Base-by-base conservation (phyloP, 495 filamentous ascomycete species). In the Hypoxylon lienhwacheense region DNA sequence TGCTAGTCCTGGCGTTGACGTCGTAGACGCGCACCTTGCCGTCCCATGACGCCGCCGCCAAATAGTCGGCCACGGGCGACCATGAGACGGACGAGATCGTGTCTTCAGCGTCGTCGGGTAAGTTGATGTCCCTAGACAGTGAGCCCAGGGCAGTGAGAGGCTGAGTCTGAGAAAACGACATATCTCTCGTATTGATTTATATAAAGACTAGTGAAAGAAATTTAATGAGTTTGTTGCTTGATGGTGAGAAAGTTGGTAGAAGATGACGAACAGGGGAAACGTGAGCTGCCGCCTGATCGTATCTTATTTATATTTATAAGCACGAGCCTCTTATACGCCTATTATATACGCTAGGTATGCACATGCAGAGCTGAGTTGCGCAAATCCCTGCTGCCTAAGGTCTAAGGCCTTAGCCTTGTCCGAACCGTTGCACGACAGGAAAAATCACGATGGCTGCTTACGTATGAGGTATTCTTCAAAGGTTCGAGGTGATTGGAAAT, bases 21-120 rank as follows among this genome's bases (percentile, higher is more conserved):
- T 95, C 87, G 73, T 95, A 96, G 59, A 95, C 87, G 56, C 88
- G 86, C 48, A 92, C 87, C 63, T 90, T 91, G 70, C 90, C 90
- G 70, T 96, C 91, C 90, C 90, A 96, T 36, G 87, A 91, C 22
- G 89, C 76, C 16, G 92, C 88, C 7, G 91, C 89, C 1, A 96
- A 50, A 45, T 73, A 62, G 44, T 52, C 48, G n/a, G 65, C 63
- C 39, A 56, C 63, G 22, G 87, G 83, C 37, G 87, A 90, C 72
- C 92, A 95, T 14, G 77, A 77, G 50, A 96, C 69, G 57, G 89
- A 87, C 11, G 87, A 87, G 63, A 95, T 90, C 67, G 87, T 85
- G 70, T 96, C 91, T 53, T 89, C 82, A 24, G 90, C 87, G 24
- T 82, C 82, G 14, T 76, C 70, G 43, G 71, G 80, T 19, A 90